Conservation (phyloP, 2,329 filamentous ascomycete species). For the Claviceps pazoutovae region DNA sequence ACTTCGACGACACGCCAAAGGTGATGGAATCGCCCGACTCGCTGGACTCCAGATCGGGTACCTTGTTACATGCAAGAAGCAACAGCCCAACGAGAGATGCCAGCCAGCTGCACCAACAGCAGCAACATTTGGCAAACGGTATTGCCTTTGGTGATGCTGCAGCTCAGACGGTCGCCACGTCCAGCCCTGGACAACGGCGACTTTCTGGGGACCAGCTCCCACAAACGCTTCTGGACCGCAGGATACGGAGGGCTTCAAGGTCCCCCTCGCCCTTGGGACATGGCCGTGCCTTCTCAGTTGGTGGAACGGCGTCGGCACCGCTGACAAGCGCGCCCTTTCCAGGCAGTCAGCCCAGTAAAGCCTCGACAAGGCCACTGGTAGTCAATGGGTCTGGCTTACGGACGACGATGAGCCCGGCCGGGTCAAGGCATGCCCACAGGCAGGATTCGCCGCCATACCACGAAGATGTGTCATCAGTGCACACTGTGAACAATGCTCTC, state of each 20-base stretch:
- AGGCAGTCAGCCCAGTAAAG: constrained; percentile 18
- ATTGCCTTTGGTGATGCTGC: constrained; percentile 35
- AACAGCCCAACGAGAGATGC: constrained; percentile 12
- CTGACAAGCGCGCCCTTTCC: constrained; percentile 23
- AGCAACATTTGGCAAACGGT: constrained; percentile 20
- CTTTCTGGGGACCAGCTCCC: constrained; percentile 40
- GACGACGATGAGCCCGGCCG: constrained; percentile 12
- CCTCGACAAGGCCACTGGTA: constrained; percentile 32
- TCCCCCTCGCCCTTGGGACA: constrained; percentile 44
- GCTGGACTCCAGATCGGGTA: constrained; percentile 26
- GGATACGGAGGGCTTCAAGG: constrained; percentile 38
- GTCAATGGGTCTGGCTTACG: constrained; percentile 35
- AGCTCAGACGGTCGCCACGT: constrained; percentile 17
- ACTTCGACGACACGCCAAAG: constrained; percentile 31
- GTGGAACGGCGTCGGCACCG: constrained; percentile 26
- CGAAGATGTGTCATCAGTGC: constrained; percentile 11
- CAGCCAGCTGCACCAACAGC: constrained; percentile 11
- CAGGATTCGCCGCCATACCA: constrained; percentile 1
- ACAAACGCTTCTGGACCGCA: constrained; percentile 37
- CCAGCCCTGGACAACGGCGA: constrained; percentile 27
- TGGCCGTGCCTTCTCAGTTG: constrained; percentile 28
- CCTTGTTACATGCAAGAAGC: constrained; percentile 15
- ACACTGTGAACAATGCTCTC: constrained; percentile 15
- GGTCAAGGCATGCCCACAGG: constrained; percentile 8
- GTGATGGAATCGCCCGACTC: constrained; percentile 32